Evolutionary conservation across 352 stramenopile genomes (phyloP).

Genomic region (Albugo candida): DNA sequence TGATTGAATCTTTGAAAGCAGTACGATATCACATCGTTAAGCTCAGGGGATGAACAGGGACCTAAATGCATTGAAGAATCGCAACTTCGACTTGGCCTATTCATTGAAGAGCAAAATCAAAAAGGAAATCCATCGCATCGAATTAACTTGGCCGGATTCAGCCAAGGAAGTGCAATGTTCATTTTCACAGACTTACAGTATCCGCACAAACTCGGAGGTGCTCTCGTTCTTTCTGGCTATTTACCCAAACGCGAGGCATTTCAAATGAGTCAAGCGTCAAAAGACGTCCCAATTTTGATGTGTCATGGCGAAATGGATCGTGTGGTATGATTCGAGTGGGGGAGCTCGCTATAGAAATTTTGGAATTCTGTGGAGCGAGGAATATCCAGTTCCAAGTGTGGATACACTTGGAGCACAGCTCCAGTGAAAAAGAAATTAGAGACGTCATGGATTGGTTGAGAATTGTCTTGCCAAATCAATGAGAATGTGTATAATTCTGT

Average conservation of each 20-base stretch:
- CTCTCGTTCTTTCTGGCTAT: conserved; percentile 55
- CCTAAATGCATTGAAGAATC: conserved; percentile 80
- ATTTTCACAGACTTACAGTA: conserved; percentile 70
- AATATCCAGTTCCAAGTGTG: conserved; percentile 48
- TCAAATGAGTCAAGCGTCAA: conserved; percentile 21
- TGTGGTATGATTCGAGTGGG: conserved; percentile 42
- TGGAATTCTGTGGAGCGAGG: conserved; percentile 26
- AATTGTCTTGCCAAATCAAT: conserved; percentile 18
- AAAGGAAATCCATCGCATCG: conserved; percentile 63
- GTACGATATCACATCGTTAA: conserved; percentile 89
- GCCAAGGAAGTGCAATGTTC: conserved; percentile 81
- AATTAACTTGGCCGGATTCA: conserved; percentile 90
- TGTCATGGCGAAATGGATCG: conserved; percentile 52
- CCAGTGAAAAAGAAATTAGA: conserved; percentile 42
- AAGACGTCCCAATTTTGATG: conserved; percentile 50
- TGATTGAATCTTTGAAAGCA: conserved; percentile 2
- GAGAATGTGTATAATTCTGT: not conserved
- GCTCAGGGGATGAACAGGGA: conserved; percentile 69
- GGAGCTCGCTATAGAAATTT: conserved; percentile 32
- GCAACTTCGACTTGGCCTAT: conserved; percentile 28
- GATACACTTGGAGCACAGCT: conserved; percentile 35
- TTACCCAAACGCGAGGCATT: conserved; percentile 47
- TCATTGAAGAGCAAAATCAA: conserved; percentile 68
- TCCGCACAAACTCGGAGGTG: conserved; percentile 29
- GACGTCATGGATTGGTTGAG: conserved; percentile 42